Evolutionary conservation across 2,329 filamentous ascomycete genomes (phyloP), one percentile per base, ranked within the genome.

Genomic region (Neoascochyta sp.): DNA sequence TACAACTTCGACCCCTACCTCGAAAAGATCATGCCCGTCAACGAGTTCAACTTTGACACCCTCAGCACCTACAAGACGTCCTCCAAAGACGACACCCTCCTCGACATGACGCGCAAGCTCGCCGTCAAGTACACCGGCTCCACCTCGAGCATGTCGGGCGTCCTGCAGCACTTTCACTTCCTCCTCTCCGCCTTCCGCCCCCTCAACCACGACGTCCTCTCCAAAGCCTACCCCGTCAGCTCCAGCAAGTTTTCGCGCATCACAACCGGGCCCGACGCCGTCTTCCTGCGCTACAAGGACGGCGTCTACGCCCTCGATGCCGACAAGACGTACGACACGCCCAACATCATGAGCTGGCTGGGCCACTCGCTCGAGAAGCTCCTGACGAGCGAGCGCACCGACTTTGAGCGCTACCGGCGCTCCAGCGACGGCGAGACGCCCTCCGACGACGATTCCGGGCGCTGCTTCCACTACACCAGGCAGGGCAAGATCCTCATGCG

Each of bases 1-100:
- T 98, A 80, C 73, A 98, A 98, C 60, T 98, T 98, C 52, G 90
- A 98, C 56, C 92, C 93, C 0, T 95, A 95, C 54, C 74, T 98
- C 12, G 79, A 88, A 38, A 80, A 80, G 29, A 93, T 98, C 50
- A 96, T 96, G 87, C 89, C 92, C 2, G 81, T 92, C 10, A 70
- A 77, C 2, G 86, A 98, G 54, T 98, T 98, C 54, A 86, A 98
- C 54, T 98, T 94, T 61, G 76, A 85, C 35, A 81, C 87, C 3
- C 64, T 98, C 31, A 86, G 85, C 59, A 74, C 81, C 41, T 98
- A 95, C 62, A 80, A 95, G 43, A 95, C 89, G 0, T 95, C 92
- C 0, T 96, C 90, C 7, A 81, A 85, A 57, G 92, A 98, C 56
- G 63, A 67, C 5, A 78, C 73, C 4, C 71, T 98, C 9, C 74